Evolutionary conservation across 331 rosid genomes (phyloP).

Genomic region (Prunus yedoensis): DNA sequence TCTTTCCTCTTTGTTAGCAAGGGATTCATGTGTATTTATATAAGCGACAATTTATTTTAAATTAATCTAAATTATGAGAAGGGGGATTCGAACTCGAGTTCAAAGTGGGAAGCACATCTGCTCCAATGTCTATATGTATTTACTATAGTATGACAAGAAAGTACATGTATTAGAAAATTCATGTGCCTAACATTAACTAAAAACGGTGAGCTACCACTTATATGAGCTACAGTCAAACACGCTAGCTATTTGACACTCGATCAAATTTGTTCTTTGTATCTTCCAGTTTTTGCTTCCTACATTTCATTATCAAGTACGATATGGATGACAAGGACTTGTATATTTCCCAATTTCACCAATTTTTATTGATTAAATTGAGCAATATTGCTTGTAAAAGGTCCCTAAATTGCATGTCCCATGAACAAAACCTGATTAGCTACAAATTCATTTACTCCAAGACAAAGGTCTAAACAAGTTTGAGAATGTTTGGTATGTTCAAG

Average conservation of each 20-base stretch:
- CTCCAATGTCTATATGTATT: fast-evolving
- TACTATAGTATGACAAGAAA: background rate
- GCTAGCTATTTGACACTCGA: background rate
- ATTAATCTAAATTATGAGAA: too few relatives aligned
- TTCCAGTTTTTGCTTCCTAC: background rate
- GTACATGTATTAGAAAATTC: background rate
- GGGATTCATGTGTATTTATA: too few relatives aligned
- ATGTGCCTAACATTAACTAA: slow-evolving; percentile 25
- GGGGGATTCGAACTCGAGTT: fast-evolving
- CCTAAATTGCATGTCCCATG: too few relatives aligned
- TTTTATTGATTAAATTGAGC: too few relatives aligned
- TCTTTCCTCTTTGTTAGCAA: too few relatives aligned
- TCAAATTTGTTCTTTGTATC: background rate
- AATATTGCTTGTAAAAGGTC: too few relatives aligned
- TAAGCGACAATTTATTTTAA: too few relatives aligned
- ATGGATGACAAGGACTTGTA: background rate
- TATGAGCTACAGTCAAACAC: slow-evolving; percentile 25
- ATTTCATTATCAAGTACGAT: slow-evolving; percentile 1
- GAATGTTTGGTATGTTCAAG: background rate
- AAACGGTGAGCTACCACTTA: slow-evolving; percentile 14
- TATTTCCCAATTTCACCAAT: too few relatives aligned
- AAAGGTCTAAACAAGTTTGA: background rate
- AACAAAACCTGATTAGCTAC: background rate
- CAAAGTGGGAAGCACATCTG: fast-evolving
- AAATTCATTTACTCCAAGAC: background rate